phyloP scores from a whole-genome alignment of 768 basidiomycete genomes.

The Lactarius sp. region DNA sequence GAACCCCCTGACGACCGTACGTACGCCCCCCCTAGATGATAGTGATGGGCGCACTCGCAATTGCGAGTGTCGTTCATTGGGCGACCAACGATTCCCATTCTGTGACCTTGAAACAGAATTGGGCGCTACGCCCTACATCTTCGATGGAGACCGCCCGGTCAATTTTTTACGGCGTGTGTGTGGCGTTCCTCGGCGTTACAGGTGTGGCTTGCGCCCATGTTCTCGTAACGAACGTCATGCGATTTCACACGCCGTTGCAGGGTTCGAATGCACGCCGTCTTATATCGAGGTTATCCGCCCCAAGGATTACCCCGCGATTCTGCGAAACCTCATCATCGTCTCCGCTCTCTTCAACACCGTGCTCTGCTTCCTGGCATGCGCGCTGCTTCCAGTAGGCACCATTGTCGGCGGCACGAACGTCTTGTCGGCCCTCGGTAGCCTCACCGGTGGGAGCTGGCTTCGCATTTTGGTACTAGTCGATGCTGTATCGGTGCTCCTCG shows the following conservation, averaged over 20 bases:
- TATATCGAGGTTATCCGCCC: conserved; percentile 23
- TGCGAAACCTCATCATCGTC: conserved; percentile 23
- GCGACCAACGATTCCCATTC: conserved; percentile 23
- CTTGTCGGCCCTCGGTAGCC: conserved; percentile 21
- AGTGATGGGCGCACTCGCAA: conserved; percentile 16
- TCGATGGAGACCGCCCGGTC: conserved; percentile 14
- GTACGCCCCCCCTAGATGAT: conserved; percentile 3
- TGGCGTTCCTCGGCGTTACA: conserved; percentile 26
- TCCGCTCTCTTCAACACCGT: conserved; percentile 21
- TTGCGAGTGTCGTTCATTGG: conserved; percentile 21
- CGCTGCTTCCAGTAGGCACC: conserved; percentile 13
- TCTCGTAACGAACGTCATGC: neutral
- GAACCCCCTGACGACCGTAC: neutral
- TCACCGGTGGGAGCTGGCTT: conserved; percentile 23
- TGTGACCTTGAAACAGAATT: conserved; percentile 17
- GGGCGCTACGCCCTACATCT: conserved; percentile 18
- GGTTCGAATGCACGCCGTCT: conserved; percentile 26
- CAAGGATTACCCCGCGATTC: conserved; percentile 20
- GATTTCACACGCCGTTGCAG: neutral
- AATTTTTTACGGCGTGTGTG: conserved; percentile 24
- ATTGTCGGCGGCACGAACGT: conserved; percentile 19
- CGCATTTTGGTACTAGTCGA: conserved; percentile 23
- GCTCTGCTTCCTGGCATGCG: conserved; percentile 20
- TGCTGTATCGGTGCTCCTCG: conserved; percentile 23
- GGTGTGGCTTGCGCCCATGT: conserved; percentile 7